Evolutionary conservation across 768 basidiomycete species (phyloP), one percentile per base, ranked within the genome.

Genomic region (Mycena capillaripes): DNA sequence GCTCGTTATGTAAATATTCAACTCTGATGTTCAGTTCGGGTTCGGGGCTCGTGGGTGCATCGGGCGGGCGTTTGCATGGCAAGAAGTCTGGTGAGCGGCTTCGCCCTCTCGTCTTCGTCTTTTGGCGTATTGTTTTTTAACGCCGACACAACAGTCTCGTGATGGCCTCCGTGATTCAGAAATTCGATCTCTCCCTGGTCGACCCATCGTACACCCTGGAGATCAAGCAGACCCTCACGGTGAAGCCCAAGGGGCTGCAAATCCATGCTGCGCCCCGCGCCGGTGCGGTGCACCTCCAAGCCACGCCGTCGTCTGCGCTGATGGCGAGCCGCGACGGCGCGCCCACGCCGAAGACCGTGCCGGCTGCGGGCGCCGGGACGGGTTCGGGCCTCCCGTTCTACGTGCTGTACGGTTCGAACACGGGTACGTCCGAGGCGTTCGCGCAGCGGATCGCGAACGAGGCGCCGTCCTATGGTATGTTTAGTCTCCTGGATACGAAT

Each of bases 381-480:
- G 70, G 23, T 4, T 30, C 53, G 5, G 79, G 74, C 59, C 68
- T 79, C 44, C 81, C 81, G 44, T 38, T 87, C 63, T 83, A 84
- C 61, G 77, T 86, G n/a, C 75, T 84, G 29, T 86, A 85, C 74
- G 85, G 86, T 2, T 86, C 85, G 34, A 89, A 89, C 78, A 83
- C 86, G 10, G 88, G 87, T 12, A 85, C 86, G 0, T 87, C 83
- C 29, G 86, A 89, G 76, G 81, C 82, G 34, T 87, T 89, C 66
- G 86, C 87, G 17, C 84, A 86, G 76, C 76, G 86, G 29, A 77
- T 88, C 23, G 85, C 83, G 10, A 82, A 79, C 46, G 82, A 82
- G 50, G 86, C 85, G 3, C 66, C 79, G 0, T 70, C 75, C 5
- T 80, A 85, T 72, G 86, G 85, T 86, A 67, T 7, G 53, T 63